Conservation (phyloP, 768 basidiomycete species). For the Omphalotus guepiniiformis region DNA sequence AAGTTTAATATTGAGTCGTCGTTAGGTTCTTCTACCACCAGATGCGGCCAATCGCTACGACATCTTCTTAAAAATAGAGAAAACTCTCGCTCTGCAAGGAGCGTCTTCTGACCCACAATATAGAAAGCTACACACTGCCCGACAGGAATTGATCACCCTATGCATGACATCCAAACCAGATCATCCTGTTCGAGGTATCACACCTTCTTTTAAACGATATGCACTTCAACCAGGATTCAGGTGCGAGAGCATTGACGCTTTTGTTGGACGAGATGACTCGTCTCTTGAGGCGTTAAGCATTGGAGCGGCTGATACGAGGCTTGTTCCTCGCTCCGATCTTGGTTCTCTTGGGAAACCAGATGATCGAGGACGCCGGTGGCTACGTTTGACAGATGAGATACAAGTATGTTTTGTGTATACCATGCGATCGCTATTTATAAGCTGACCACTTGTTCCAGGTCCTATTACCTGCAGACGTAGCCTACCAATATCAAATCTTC, state of each 20-base stretch:
- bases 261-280: neutral
- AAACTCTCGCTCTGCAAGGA: neutral
- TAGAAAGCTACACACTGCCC: neutral
- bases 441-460: neutral
- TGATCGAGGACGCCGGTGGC: slow-evolving; percentile 3
- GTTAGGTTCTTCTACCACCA: slow-evolving; percentile 3
- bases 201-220: slow-evolving; percentile 1
- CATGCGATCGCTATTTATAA: neutral
- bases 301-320: neutral
- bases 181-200: slow-evolving; percentile 5
- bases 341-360: neutral
- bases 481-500: slow-evolving; percentile 4
- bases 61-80: slow-evolving; percentile 2
- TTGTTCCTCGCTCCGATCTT: slow-evolving; percentile 4
- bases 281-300: neutral
- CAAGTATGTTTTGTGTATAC: neutral
- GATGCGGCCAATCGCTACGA: neutral
- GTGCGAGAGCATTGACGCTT: slow-evolving; percentile 1
- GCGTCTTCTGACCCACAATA: neutral
- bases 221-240: slow-evolving; percentile 8
- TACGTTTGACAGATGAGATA: neutral
- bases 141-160: neutral
- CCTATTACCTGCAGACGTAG: slow-evolving; percentile 1
- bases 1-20: neutral
- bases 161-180: neutral